These are phyloP conservation scores for Phoma herbarum DNA, from an alignment of 2,329 filamentous ascomycete genomes.

Conservation along the genomic window DNA sequence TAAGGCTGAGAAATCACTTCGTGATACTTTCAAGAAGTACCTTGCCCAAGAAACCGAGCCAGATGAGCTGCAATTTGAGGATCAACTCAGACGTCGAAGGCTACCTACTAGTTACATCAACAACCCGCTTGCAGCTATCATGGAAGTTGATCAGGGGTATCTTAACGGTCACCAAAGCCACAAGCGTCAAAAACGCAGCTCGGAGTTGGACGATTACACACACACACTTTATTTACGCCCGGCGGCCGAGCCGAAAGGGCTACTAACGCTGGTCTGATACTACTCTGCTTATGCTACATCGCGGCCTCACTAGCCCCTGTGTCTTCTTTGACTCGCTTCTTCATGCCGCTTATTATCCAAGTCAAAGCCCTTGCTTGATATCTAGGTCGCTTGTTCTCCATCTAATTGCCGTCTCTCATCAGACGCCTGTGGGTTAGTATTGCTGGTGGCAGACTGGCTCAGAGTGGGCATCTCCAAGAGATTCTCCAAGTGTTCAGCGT, in stretches of 20 bases:
- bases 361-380: neutral
- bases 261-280: too few species aligned
- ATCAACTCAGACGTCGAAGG: neutral
- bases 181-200: neutral
- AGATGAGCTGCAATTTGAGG: neutral
- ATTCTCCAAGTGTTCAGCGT: neutral
- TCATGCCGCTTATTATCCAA: neutral
- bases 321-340: neutral
- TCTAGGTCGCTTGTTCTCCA: neutral
- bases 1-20: neutral
- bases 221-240: too few species aligned
- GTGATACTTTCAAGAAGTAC: neutral
- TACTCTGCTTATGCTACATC: too few species aligned
- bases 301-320: too few species aligned
- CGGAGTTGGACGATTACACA: constrained; percentile 1
- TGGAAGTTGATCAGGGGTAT: neutral
- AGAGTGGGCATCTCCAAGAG: neutral
- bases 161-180: neutral
- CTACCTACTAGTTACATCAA: neutral
- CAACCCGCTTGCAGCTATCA: constrained; percentile 1
- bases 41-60: neutral
- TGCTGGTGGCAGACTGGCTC: neutral
- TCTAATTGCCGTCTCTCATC: too few species aligned
- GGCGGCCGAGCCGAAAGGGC: too few species aligned
- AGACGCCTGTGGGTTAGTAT: neutral